A percentile compares a stretch with the other conserved stretches of the same genome.
phyloP scores from a whole-genome alignment of 139 green algal genomes.

The Haematococcus lacustris region DNA sequence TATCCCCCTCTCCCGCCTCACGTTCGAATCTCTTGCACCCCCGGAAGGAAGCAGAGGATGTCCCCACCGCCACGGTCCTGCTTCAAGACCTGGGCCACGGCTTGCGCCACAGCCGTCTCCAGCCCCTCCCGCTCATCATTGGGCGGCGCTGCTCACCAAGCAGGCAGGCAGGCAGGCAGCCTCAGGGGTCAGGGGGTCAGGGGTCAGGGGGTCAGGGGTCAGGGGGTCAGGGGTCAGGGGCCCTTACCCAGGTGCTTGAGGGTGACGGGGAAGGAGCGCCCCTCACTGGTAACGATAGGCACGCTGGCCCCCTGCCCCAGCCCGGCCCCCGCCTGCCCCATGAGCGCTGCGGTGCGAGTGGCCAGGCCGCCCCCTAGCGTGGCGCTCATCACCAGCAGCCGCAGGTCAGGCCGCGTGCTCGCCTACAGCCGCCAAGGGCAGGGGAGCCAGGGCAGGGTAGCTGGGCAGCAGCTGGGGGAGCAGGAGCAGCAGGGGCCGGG shows the following conservation, averaged over 20 bases:
- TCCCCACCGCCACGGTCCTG: conserved; percentile 4
- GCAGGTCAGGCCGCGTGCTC: conserved; percentile 4
- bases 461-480: too few relatives aligned
- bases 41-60: conserved; percentile 51
- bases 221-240: background rate
- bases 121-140: conserved; percentile 16
- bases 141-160: background rate
- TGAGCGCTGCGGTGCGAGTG: conserved; percentile 22
- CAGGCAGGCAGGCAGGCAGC: background rate
- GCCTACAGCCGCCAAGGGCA: background rate
- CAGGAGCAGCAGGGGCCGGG: background rate
- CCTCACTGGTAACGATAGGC: conserved; percentile 44
- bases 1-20: conserved; percentile 8
- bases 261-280: conserved; percentile 46
- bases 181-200: background rate
- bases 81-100: conserved; percentile 23
- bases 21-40: conserved; percentile 43
- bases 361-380: conserved; percentile 54
- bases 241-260: conserved; percentile 31
- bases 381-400: conserved; percentile 58
- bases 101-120: conserved; percentile 28
- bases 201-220: background rate
- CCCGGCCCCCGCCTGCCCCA: conserved; percentile 9
- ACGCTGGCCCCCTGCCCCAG: conserved; percentile 6
- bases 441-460: background rate